Base-by-base conservation (phyloP, 129 eudicot genomes). In the Flaveria robusta region DNA sequence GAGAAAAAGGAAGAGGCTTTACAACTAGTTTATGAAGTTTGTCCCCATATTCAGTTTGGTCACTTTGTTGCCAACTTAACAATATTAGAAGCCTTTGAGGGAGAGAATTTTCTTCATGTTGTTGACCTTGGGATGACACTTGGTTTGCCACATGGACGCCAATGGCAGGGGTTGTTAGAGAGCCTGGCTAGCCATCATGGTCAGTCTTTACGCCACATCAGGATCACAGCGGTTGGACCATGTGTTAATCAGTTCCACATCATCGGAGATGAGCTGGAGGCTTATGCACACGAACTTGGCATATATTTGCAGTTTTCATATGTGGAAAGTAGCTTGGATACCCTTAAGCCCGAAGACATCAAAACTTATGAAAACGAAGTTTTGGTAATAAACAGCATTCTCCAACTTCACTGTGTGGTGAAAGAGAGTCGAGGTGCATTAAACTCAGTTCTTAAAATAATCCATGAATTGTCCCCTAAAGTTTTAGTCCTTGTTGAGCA, bases 31-130 rank as follows among this genome's bases (percentile, higher is more conserved):
- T 79, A 79, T 58, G 81, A 82, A 54, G 66, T 79, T 65, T 85
- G 84, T 66, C 89, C 89, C 9, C 86, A 85, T 20, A 82, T 85
- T 31, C 79, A 79, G 62, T 85, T 85, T 50, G 86, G 86, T 19
- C 86, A 85, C 54, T 75, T 85, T 42, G 79, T 82, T 49, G 89
- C 89, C 50, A 85, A 85, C 58, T 22, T 75, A 19, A 75, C 82
- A 71, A 85, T 82, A 82, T 80, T 85, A 81, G 89, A 82, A 85
- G 89, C 81, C 89, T 75, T 82, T 82, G 89, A 85, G 86, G 86
- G 86, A 85, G 86, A 85, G 86, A 85, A 78, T 79, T 85, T 77
- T 56, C 84, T 85, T 71, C 89, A 85, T 79, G 82, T 82, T 60
- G 82, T 85, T 31, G 89, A 85, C 84, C 72, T 85, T 52, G 89